phyloP scores from a whole-genome alignment of 345 rosid species.

The Citrus cavaleriei region DNA sequence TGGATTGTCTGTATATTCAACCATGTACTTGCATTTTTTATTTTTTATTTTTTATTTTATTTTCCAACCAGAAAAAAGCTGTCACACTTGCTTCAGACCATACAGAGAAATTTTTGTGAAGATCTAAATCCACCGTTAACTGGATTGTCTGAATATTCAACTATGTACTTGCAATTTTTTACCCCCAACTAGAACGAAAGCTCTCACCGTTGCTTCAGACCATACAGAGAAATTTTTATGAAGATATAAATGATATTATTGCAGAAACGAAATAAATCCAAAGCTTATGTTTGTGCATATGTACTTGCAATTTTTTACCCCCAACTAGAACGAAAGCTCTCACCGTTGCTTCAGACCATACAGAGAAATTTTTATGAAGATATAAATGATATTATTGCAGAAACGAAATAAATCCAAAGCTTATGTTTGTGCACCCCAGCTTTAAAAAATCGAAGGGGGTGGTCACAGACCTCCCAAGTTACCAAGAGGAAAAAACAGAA shows the following conservation, averaged over 20 bases:
- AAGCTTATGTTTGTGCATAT: too few species aligned
- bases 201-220: too few species aligned
- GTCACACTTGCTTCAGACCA: too few species aligned
- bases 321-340: neutral
- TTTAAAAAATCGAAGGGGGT: constrained; percentile 27
- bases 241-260: neutral
- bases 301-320: too few species aligned
- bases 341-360: neutral
- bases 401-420: neutral
- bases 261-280: too few species aligned
- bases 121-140: neutral
- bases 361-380: neutral
- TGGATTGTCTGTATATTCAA: neutral
- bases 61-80: neutral
- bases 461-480: constrained; percentile 5
- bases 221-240: too few species aligned
- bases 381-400: neutral
- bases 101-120: too few species aligned
- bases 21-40: neutral
- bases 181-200: neutral
- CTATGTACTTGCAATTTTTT: too few species aligned
- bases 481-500: neutral
- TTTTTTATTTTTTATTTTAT: neutral
- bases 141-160: too few species aligned
- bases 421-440: constrained; percentile 17